phyloP scores from a whole-genome alignment of 345 rosid species.

The Cardamine occulta region DNA sequence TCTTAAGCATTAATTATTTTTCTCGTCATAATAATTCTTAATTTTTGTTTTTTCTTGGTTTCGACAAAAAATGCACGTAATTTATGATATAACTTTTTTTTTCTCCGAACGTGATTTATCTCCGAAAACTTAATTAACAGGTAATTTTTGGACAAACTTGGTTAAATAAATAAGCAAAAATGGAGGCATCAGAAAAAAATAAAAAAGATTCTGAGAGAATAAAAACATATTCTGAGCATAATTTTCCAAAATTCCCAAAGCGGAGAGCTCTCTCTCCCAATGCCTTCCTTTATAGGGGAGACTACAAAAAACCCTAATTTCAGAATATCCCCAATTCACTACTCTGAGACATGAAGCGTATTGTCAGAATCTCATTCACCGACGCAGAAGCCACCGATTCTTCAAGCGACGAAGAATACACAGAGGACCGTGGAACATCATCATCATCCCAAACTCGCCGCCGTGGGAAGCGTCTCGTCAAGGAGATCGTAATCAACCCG shows the following conservation, averaged over 20 bases:
- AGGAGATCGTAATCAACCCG: constrained; percentile 42
- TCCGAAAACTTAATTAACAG: too few species aligned
- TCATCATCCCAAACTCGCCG: constrained; percentile 23
- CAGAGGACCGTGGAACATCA: not conserved
- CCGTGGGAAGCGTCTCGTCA: constrained; percentile 51
- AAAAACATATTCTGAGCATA: not conserved
- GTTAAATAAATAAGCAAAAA: not conserved
- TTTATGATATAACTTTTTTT: too few species aligned
- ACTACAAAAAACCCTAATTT: constrained; percentile 21
- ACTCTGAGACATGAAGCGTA: constrained; percentile 34
- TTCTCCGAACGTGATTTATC: too few species aligned
- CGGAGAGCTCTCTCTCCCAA: constrained; percentile 19
- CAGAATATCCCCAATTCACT: not conserved
- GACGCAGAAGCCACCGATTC: constrained; percentile 62
- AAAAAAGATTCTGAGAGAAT: constrained; percentile 40
- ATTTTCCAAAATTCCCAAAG: constrained; percentile 14
- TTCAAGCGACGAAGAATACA: constrained; percentile 47
- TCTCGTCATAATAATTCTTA: too few species aligned
- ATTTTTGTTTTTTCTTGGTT: too few species aligned
- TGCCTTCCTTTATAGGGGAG: constrained; percentile 8
- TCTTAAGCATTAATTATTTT: too few species aligned
- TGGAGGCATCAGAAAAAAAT: not conserved
- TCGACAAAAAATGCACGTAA: too few species aligned
- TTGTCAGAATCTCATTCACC: constrained; percentile 48
- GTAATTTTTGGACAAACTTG: not conserved